Conservation (phyloP, 139 green algal genomes). For the Closterium sp. region DNA sequence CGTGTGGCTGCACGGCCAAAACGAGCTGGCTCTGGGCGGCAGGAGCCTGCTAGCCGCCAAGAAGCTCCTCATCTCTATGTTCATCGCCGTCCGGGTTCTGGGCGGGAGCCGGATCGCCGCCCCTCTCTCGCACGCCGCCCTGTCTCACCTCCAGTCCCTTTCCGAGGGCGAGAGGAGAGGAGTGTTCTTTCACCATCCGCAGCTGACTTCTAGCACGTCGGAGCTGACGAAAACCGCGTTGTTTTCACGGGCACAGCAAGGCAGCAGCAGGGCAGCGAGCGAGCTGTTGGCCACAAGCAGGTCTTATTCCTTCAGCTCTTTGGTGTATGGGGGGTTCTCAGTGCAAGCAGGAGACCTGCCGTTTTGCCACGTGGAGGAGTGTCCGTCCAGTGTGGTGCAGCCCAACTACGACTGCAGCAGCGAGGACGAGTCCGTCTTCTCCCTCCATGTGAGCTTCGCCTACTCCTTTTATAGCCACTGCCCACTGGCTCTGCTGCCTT, state of each 20-base stretch:
- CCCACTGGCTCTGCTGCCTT: not conserved
- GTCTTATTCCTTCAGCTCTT: not conserved
- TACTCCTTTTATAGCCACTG: not conserved
- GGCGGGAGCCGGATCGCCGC: not conserved
- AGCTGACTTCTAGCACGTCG: too few species aligned
- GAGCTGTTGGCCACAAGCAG: not conserved
- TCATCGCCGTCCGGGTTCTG: not conserved
- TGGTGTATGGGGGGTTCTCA: not conserved
- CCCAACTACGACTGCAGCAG: not conserved
- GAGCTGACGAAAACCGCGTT: too few species aligned
- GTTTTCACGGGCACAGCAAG: not conserved
- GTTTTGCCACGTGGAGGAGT: slow-evolving; percentile 2
- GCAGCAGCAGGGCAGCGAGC: not conserved
- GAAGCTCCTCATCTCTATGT: not conserved
- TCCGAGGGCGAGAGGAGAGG: not conserved
- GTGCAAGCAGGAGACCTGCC: not conserved
- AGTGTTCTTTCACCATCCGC: too few species aligned
- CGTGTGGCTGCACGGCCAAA: not conserved
- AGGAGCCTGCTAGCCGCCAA: not conserved
- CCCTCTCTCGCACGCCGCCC: not conserved
- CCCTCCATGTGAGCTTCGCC: not conserved
- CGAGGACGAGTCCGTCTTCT: not conserved
- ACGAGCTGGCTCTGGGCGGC: not conserved
- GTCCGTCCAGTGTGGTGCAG: not conserved
- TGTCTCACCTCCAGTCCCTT: not conserved